Evolutionary conservation across 1,284 basidiomycete species (phyloP).

Genomic region (Spongispora temasekensis): DNA sequence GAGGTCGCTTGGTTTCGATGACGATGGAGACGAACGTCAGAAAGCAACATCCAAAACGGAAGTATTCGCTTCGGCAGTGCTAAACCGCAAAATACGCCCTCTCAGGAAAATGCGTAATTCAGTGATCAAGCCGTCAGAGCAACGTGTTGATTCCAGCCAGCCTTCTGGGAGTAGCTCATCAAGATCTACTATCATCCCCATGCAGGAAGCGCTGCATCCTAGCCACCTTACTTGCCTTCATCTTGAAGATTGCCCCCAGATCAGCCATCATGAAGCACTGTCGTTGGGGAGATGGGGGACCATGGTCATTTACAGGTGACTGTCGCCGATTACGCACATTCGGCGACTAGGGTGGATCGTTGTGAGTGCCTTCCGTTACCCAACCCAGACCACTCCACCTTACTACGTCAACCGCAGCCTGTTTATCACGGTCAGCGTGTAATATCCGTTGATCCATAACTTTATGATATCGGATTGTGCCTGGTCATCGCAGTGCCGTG

Average conservation of each 20-base stretch:
- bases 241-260: conserved; percentile 38
- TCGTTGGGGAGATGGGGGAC: conserved; percentile 39
- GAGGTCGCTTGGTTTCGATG: conserved; percentile 35
- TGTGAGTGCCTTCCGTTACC: conserved; percentile 23
- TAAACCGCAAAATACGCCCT: conserved; percentile 35
- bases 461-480: not conserved
- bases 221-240: conserved; percentile 42
- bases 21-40: conserved; percentile 15
- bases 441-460: conserved; percentile 30
- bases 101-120: conserved; percentile 30
- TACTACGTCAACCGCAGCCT: conserved; percentile 23
- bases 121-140: conserved; percentile 7
- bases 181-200: conserved; percentile 36
- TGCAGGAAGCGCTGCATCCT: conserved; percentile 38
- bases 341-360: conserved; percentile 17
- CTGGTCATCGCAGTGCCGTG: conserved; percentile 20
- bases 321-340: not conserved
- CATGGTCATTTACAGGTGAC: conserved; percentile 33
- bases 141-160: conserved; percentile 12
- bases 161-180: conserved; percentile 23
- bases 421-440: conserved; percentile 16
- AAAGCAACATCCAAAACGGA: conserved; percentile 21
- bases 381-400: conserved; percentile 8
- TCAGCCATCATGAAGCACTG: conserved; percentile 39
- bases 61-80: conserved; percentile 31